phyloP scores from a whole-genome alignment of 2,329 filamentous ascomycete species.

The Alternaria longipes region DNA sequence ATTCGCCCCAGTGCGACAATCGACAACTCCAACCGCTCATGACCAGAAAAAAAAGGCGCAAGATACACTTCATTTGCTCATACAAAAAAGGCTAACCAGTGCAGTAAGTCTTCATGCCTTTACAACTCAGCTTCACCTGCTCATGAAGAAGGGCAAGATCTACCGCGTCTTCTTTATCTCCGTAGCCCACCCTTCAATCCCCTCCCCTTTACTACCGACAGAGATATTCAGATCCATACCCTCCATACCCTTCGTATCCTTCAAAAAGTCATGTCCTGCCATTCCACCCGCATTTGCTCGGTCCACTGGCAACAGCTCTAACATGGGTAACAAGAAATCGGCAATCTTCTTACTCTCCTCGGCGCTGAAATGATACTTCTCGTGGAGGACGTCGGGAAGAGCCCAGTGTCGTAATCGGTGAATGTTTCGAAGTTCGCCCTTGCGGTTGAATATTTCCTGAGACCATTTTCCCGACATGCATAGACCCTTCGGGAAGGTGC shows the following conservation, averaged over 20 bases:
- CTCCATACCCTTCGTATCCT: constrained; percentile 90
- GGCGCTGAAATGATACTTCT: constrained; percentile 95
- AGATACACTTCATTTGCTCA: neutral
- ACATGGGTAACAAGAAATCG: constrained; percentile 88
- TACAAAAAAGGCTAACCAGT: constrained; percentile 4
- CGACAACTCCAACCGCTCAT: neutral
- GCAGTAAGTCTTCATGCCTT: neutral
- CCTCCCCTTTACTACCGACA: constrained; percentile 85
- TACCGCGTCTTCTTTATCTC: constrained; percentile 74
- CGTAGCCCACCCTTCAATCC: constrained; percentile 91
- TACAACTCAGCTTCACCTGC: neutral
- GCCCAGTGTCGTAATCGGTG: constrained; percentile 97
- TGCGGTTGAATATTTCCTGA: constrained; percentile 98
- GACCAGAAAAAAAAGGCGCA: neutral
- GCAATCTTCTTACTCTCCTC: constrained; percentile 81
- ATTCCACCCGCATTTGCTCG: constrained; percentile 96
- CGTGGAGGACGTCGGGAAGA: constrained; percentile 86
- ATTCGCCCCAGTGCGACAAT: neutral
- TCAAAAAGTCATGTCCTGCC: constrained; percentile 83
- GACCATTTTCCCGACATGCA: constrained; percentile 96
- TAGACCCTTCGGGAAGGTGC: constrained; percentile 89
- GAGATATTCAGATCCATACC: constrained; percentile 76
- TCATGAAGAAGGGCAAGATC: constrained; percentile 1
- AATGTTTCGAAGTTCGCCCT: constrained; percentile 96
- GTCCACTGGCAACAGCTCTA: constrained; percentile 87